Conservation (phyloP, 176 grass and related monocot genomes). For the Oryza longistaminata region DNA sequence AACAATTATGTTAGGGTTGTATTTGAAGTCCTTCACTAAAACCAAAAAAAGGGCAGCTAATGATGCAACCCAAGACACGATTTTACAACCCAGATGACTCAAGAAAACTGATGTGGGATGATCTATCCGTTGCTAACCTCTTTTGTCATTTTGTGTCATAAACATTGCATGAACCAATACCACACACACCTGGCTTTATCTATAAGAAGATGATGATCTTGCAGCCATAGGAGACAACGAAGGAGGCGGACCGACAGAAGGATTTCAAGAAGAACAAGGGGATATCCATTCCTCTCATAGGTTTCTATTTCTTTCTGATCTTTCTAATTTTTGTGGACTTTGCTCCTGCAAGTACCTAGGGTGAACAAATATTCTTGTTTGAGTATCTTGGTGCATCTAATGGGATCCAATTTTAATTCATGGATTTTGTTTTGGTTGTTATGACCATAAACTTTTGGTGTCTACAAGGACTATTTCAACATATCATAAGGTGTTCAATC, state of each 20-base stretch:
- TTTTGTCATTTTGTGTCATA: neutral
- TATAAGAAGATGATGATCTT: neutral
- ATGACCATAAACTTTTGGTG: neutral
- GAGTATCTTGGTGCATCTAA: neutral
- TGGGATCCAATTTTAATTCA: neutral
- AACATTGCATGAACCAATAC: neutral
- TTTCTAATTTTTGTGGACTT: neutral
- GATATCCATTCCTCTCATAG: neutral
- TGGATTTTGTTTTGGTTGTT: neutral
- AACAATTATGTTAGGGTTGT: neutral
- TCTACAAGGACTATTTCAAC: neutral
- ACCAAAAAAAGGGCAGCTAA: neutral
- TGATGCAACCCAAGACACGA: neutral
- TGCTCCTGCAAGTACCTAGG: neutral
- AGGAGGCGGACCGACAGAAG: neutral
- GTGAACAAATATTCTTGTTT: neutral
- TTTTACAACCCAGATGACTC: neutral
- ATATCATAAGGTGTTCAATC: neutral
- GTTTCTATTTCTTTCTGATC: neutral
- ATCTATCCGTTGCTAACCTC: neutral
- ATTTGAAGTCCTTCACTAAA: neutral
- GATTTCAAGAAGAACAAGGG: neutral
- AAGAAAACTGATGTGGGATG: neutral
- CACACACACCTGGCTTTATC: neutral
- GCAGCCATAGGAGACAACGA: neutral